phyloP scores from a whole-genome alignment of 768 basidiomycete species.

The Amanita pseudoporphyria region DNA sequence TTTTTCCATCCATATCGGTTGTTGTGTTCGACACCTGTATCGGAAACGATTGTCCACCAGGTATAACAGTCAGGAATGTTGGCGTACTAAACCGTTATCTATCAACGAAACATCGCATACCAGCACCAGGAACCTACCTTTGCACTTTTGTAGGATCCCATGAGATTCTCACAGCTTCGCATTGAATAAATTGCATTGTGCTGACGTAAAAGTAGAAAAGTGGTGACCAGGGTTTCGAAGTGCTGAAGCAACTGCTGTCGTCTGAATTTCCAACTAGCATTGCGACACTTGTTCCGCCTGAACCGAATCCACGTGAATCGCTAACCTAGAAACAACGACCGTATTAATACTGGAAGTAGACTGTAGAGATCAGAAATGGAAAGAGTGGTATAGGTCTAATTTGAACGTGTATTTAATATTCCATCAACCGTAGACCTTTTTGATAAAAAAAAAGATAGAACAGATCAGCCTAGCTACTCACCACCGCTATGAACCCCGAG shows the following conservation, averaged over 20 bases:
- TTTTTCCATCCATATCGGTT: constrained; percentile 32
- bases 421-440: too few relatives aligned
- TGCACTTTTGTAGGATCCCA: constrained; percentile 41
- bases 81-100: constrained; percentile 30
- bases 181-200: constrained; percentile 59
- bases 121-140: constrained; percentile 30
- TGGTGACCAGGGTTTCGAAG: constrained; percentile 35
- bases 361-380: too few relatives aligned
- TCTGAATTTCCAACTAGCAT: constrained; percentile 41
- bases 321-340: constrained; percentile 19
- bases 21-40: constrained; percentile 46
- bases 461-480: background rate
- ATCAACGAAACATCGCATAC: background rate
- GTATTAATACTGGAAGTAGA: background rate
- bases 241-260: constrained; percentile 53
- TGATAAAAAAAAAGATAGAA: too few relatives aligned
- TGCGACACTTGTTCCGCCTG: constrained; percentile 66
- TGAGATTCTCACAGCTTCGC: constrained; percentile 51
- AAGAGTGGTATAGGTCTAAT: too few relatives aligned
- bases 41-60: constrained; percentile 67
- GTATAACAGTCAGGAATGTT: constrained; percentile 65
- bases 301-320: constrained; percentile 39
- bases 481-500: constrained; percentile 56
- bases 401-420: too few relatives aligned
- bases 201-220: constrained; percentile 50